A percentile compares a stretch with the other conserved stretches of the same genome.
Conservation (phyloP, 2,329 filamentous ascomycete species). For the Colletotrichum abscissum region DNA sequence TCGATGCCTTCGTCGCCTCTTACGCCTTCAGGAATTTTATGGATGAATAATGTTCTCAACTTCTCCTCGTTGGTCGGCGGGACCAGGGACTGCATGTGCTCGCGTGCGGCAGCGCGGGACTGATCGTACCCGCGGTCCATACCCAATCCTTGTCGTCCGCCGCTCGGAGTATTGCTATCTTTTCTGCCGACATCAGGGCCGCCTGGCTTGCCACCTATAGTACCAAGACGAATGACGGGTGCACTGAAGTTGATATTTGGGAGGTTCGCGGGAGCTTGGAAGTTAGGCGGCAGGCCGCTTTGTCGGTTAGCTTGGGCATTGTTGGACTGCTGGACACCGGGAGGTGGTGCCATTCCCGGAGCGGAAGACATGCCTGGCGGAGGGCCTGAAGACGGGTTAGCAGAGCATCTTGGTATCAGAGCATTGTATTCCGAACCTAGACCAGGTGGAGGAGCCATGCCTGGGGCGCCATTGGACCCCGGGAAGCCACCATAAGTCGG, state of each 20-base stretch:
- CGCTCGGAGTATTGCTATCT: slow-evolving; percentile 52
- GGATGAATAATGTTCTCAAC: slow-evolving; percentile 88
- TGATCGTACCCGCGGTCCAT: slow-evolving; percentile 75
- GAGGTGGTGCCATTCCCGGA: slow-evolving; percentile 83
- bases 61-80: slow-evolving; percentile 93
- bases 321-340: slow-evolving; percentile 81
- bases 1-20: slow-evolving; percentile 84
- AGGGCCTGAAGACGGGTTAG: slow-evolving; percentile 62
- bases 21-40: slow-evolving; percentile 83
- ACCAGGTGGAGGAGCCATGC: slow-evolving; percentile 83
- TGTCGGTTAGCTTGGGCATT: slow-evolving; percentile 82
- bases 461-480: slow-evolving; percentile 67
- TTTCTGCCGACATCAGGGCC: slow-evolving; percentile 54
- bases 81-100: slow-evolving; percentile 77
- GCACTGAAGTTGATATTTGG: slow-evolving; percentile 99
- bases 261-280: slow-evolving; percentile 90
- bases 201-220: slow-evolving; percentile 73
- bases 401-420: slow-evolving; percentile 6
- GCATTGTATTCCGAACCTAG: slow-evolving; percentile 70
- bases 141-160: slow-evolving; percentile 61
- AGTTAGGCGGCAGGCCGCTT: slow-evolving; percentile 82
- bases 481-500: slow-evolving; percentile 80
- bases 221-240: slow-evolving; percentile 93
- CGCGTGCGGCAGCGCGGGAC: slow-evolving; percentile 73
- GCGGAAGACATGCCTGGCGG: slow-evolving; percentile 84